phyloP scores from a whole-genome alignment of 148 eudicot species.

The Dianthus caryophyllus region DNA sequence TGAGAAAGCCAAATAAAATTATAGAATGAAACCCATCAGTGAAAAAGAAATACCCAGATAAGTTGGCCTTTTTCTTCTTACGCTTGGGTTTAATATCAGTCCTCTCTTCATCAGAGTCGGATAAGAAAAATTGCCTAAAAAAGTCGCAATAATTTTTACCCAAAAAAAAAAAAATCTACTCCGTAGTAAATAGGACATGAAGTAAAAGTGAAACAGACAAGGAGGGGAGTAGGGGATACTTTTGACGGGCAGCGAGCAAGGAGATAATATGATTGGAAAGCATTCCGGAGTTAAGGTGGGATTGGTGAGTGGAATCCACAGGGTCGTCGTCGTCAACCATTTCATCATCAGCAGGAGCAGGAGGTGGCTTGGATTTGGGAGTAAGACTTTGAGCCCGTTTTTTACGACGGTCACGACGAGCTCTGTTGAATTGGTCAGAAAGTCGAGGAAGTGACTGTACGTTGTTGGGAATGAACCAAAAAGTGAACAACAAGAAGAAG shows the following conservation, averaged over 20 bases:
- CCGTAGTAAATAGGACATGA: no score
- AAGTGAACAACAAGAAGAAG: no score
- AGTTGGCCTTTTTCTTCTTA: slow-evolving; percentile 56
- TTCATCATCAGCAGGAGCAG: slow-evolving; percentile 31
- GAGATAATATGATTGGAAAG: slow-evolving; percentile 76
- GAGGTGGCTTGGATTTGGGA: slow-evolving; percentile 37
- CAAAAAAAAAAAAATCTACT: no score
- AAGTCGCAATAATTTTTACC: no score
- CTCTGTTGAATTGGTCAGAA: slow-evolving; percentile 43
- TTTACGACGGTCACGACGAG: slow-evolving; percentile 63
- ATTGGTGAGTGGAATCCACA: slow-evolving; percentile 36
- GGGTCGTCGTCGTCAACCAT: slow-evolving; percentile 40
- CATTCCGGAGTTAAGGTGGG: slow-evolving; percentile 50
- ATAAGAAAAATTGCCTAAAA: slow-evolving; percentile 75
- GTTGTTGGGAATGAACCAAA: neutral
- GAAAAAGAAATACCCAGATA: slow-evolving; percentile 45
- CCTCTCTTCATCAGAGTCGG: slow-evolving; percentile 85
- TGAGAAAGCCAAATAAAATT: neutral
- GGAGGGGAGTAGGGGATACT: slow-evolving; percentile 36
- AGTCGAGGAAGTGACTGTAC: no score
- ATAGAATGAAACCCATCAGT: neutral
- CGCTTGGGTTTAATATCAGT: slow-evolving; percentile 32
- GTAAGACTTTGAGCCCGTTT: slow-evolving; percentile 63
- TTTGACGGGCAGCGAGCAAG: slow-evolving; percentile 70
- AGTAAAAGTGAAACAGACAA: neutral